phyloP scores from a whole-genome alignment of 768 basidiomycete genomes.

The Leccinum rimulosum region DNA sequence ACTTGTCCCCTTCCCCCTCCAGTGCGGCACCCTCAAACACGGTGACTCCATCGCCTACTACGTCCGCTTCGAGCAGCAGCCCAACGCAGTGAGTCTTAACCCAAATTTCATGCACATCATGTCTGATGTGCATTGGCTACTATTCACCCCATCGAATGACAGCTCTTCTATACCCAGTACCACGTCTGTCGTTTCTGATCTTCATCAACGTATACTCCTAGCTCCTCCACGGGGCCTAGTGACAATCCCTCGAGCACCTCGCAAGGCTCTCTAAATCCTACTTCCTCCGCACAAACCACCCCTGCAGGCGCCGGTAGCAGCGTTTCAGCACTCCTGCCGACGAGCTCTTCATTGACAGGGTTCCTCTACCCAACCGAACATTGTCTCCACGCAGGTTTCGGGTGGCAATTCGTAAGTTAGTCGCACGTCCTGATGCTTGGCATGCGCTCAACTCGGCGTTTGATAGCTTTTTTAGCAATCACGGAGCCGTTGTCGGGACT shows the following conservation, averaged over 20 bases:
- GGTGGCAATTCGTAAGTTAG: slow-evolving; percentile 27
- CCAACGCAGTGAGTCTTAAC: slow-evolving; percentile 3
- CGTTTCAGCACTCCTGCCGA: slow-evolving; percentile 41
- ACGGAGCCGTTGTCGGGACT: slow-evolving; percentile 66
- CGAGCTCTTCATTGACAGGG: slow-evolving; percentile 33
- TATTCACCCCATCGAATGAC: background rate
- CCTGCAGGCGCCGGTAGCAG: slow-evolving; percentile 39
- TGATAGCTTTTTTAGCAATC: slow-evolving; percentile 63
- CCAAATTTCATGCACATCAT: background rate
- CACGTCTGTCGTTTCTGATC: background rate
- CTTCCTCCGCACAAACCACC: slow-evolving; percentile 31
- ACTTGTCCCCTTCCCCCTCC: background rate
- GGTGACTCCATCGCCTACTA: background rate
- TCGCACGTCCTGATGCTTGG: background rate
- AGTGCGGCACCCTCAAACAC: background rate
- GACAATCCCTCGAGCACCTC: background rate
- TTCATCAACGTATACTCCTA: background rate
- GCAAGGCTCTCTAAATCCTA: background rate
- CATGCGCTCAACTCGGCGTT: slow-evolving; percentile 3
- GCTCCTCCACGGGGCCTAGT: background rate
- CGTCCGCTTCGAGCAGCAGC: background rate
- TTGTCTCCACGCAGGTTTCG: slow-evolving; percentile 42
- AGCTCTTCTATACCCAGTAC: background rate
- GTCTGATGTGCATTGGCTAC: background rate
- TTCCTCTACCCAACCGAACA: slow-evolving; percentile 46